Conservation (phyloP, 2,329 filamentous ascomycete genomes). For the Penicillium vulpinum region DNA sequence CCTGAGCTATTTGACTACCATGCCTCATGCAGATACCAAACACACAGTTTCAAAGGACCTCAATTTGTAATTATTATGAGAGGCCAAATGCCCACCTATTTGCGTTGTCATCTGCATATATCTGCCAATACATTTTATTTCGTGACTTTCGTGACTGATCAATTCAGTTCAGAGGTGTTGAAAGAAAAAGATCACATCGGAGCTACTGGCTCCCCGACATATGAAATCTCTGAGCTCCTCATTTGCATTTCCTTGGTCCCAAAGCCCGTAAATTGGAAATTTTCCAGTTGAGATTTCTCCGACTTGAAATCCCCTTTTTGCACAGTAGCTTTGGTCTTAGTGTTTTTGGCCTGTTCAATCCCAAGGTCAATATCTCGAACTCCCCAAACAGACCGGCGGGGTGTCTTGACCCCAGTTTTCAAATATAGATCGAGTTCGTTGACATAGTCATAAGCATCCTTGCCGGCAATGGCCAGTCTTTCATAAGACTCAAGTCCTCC, state of each 20-base stretch:
- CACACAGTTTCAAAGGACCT: background rate
- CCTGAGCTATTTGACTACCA: background rate
- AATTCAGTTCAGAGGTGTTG: background rate
- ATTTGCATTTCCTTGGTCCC: background rate
- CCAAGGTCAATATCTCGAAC: background rate
- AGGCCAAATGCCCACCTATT: background rate
- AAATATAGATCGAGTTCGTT: constrained; percentile 13
- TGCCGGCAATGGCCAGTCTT: constrained; percentile 15
- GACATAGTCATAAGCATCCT: constrained; percentile 15
- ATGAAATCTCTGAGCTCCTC: background rate
- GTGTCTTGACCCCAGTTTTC: constrained; percentile 7
- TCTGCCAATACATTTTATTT: background rate
- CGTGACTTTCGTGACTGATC: no score
- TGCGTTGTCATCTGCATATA: background rate
- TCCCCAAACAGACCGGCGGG: background rate
- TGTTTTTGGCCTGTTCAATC: background rate
- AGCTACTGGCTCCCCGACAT: background rate
- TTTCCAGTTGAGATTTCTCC: background rate
- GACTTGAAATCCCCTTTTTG: background rate
- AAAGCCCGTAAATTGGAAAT: background rate
- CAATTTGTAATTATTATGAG: background rate
- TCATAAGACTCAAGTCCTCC: constrained; percentile 21
- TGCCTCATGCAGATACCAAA: background rate
- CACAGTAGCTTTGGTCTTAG: background rate
- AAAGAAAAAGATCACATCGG: background rate